Conservation (phyloP, 345 rosid genomes). For the Moricandia moricandioides region DNA sequence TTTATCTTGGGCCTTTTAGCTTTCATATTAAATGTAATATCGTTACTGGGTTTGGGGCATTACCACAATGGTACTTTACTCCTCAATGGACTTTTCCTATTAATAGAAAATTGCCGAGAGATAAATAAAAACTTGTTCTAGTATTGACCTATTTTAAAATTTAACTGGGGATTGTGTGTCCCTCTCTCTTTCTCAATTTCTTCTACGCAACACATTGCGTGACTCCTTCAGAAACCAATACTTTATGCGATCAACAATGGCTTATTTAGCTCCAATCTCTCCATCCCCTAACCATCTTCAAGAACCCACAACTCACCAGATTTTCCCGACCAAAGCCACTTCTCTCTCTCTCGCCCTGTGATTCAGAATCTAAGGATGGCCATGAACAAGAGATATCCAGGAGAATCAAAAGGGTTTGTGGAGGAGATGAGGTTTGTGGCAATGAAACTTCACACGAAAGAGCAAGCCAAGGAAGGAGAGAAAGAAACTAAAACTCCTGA, state of each 20-base stretch:
- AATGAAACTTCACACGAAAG: constrained; percentile 82
- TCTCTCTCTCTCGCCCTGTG: constrained; percentile 34
- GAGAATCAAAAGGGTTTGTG: constrained; percentile 91
- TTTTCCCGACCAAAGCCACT: constrained; percentile 32
- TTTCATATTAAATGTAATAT: too few relatives aligned
- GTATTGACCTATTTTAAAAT: too few relatives aligned
- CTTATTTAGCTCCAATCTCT: constrained; percentile 54
- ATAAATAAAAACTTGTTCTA: too few relatives aligned
- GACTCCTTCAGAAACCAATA: not conserved
- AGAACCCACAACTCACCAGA: constrained; percentile 39
- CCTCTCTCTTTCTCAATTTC: too few relatives aligned
- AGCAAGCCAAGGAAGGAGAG: constrained; percentile 90
- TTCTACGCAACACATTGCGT: too few relatives aligned
- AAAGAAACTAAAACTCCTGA: constrained; percentile 70
- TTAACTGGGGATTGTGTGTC: too few relatives aligned
- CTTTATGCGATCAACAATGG: constrained; percentile 43
- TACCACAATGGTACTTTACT: too few relatives aligned
- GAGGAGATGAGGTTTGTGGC: constrained; percentile 99
- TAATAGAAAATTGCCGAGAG: too few relatives aligned
- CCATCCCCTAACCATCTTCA: constrained; percentile 48
- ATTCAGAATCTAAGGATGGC: constrained; percentile 40
- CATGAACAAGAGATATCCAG: constrained; percentile 62
- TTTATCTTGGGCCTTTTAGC: too few relatives aligned
- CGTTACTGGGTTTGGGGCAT: too few relatives aligned
- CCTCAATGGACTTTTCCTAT: too few relatives aligned